Evolutionary conservation across 306 rosid species (phyloP).

Genomic region (Lathyrus aphaca): DNA sequence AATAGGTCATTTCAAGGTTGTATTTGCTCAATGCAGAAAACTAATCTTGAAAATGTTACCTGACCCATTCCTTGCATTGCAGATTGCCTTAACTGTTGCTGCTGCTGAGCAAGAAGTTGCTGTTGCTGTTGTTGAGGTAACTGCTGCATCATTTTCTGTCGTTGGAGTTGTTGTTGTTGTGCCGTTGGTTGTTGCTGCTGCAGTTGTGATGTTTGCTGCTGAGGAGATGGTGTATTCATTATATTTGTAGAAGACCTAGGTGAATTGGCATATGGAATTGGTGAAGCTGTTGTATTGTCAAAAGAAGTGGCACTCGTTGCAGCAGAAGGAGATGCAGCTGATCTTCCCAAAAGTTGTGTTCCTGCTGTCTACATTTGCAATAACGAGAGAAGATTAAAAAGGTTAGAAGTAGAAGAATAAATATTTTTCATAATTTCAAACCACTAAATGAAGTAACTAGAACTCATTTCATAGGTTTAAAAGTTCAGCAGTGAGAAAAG

Average conservation of each 20-base stretch:
- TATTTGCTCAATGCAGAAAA: conserved; percentile 18
- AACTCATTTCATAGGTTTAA: conserved; percentile 23
- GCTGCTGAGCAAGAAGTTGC: conserved; percentile 80
- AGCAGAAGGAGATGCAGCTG: conserved; percentile 90
- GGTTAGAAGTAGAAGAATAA: conserved; percentile 18
- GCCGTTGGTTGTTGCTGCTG: conserved; percentile 57
- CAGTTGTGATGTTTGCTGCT: conserved; percentile 75
- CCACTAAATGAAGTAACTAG: conserved; percentile 33
- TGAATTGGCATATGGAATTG: conserved; percentile 91
- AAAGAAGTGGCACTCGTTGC: conserved; percentile 68
- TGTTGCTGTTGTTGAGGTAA: conserved; percentile 77
- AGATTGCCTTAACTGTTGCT: conserved; percentile 79
- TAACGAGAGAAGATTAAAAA: conserved; percentile 28
- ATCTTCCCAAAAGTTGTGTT: conserved; percentile 88
- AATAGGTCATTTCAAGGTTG: conserved; percentile 24
- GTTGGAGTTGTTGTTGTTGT: conserved; percentile 55
- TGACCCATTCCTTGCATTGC: conserved; percentile 88
- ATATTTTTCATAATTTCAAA: conserved; percentile 31
- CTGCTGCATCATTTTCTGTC: conserved; percentile 84
- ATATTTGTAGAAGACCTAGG: conserved; percentile 80
- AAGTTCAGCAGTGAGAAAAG: conserved; percentile 2
- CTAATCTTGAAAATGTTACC: conserved; percentile 48
- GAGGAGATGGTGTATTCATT: conserved; percentile 96
- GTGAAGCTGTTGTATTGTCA: conserved; percentile 79
- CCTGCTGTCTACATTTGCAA: conserved; percentile 64